Conservation (phyloP, 1,139 yeast genomes). For the Pichia sp. region DNA sequence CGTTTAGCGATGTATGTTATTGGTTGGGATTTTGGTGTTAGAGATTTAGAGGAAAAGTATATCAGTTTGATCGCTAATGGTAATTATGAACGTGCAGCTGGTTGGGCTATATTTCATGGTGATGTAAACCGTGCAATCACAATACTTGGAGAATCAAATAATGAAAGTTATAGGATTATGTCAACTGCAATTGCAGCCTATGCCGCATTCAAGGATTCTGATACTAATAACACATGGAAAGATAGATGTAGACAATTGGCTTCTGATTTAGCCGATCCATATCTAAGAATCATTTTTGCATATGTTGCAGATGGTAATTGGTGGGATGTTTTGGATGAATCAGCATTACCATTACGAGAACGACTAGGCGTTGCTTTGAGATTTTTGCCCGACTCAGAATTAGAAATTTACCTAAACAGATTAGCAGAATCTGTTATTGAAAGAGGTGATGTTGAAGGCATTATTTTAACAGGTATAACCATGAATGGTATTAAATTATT, state of each 20-base stretch:
- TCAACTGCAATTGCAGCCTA: conserved; percentile 95
- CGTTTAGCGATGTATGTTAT: conserved; percentile 76
- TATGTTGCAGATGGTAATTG: conserved; percentile 92
- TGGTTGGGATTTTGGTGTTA: conserved; percentile 84
- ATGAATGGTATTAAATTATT: conserved; percentile 65
- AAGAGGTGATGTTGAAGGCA: conserved; percentile 85
- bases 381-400: conserved; percentile 72
- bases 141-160: conserved; percentile 52
- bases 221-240: conserved; percentile 80
- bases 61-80: conserved; percentile 51
- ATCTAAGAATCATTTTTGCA: conserved; percentile 86
- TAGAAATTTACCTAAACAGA: conserved; percentile 59
- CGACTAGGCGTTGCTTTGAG: conserved; percentile 85
- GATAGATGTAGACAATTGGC: conserved; percentile 89
- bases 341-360: conserved; percentile 81
- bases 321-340: conserved; percentile 93
- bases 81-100: conserved; percentile 85
- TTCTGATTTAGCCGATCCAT: conserved; percentile 82
- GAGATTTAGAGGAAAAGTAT: conserved; percentile 70
- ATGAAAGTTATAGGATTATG: conserved; percentile 64
- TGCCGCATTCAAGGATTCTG: conserved; percentile 49
- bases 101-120: conserved; percentile 96
- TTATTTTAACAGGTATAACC: conserved; percentile 84
- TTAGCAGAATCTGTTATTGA: conserved; percentile 66
- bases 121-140: conserved; percentile 76